phyloP scores from a whole-genome alignment of 2,329 filamentous ascomycete genomes.

The Neobulgaria alba region DNA sequence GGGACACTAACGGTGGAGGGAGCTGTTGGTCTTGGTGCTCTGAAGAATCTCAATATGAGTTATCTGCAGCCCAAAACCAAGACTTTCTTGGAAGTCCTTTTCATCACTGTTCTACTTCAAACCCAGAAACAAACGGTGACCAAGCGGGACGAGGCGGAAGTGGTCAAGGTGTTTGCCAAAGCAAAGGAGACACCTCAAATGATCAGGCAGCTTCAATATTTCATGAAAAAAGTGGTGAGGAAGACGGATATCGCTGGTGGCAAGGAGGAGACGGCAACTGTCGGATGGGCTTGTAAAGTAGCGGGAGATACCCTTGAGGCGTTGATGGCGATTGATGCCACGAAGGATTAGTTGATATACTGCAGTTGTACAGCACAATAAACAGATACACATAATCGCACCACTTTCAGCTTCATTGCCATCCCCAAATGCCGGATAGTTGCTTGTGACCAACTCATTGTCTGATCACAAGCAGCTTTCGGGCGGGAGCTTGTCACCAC shows the following conservation, averaged over 20 bases:
- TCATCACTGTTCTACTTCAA: constrained; percentile 67
- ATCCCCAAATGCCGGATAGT: too few relatives aligned
- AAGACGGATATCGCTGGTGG: constrained; percentile 49
- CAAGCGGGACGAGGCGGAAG: constrained; percentile 43
- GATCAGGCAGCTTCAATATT: constrained; percentile 67
- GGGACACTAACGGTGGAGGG: constrained; percentile 52
- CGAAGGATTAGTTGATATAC: too few relatives aligned
- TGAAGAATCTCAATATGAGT: constrained; percentile 68
- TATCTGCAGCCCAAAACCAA: constrained; percentile 69
- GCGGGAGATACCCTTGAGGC: constrained; percentile 30
- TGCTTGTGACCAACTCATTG: too few relatives aligned
- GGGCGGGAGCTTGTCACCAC: too few relatives aligned
- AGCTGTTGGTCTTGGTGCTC: constrained; percentile 47
- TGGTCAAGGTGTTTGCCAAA: constrained; percentile 59
- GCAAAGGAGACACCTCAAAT: constrained; percentile 58
- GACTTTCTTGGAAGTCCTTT: constrained; percentile 70
- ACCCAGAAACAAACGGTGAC: constrained; percentile 43
- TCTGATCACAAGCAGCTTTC: too few relatives aligned
- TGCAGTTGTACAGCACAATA: too few relatives aligned
- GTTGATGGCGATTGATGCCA: constrained; percentile 15
- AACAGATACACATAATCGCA: too few relatives aligned
- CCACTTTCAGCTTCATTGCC: too few relatives aligned
- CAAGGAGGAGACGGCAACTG: constrained; percentile 38
- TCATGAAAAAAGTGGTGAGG: constrained; percentile 65
- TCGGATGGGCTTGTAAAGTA: constrained; percentile 40